Conservation (phyloP, 306 rosid genomes). For the Quercus berberidifolia region DNA sequence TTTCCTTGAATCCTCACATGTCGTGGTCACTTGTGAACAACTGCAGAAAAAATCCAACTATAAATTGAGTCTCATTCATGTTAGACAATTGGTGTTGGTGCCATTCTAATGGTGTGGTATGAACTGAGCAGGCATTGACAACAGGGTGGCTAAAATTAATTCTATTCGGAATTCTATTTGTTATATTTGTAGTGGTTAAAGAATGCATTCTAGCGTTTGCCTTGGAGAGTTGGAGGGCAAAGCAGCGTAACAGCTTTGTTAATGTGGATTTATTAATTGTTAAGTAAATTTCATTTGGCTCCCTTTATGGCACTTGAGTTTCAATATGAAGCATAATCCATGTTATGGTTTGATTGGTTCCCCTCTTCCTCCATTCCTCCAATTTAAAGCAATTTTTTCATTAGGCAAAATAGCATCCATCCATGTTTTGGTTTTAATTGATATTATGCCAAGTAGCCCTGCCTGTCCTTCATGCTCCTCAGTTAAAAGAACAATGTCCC, state of each 20-base stretch:
- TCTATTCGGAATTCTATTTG: not conserved
- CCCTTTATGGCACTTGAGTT: not conserved
- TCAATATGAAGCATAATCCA: not conserved
- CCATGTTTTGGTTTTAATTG: not conserved
- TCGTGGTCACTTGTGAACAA: not conserved
- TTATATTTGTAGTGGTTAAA: not conserved
- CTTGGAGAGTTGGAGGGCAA: not conserved
- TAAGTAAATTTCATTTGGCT: not conserved
- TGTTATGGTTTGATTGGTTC: not conserved
- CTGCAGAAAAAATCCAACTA: not conserved
- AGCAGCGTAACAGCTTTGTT: not conserved
- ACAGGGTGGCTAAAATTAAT: no score
- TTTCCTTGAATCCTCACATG: not conserved
- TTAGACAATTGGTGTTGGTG: no score
- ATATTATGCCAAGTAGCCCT: not conserved
- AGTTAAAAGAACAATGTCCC: not conserved
- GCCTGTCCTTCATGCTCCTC: not conserved
- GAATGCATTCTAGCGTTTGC: not conserved
- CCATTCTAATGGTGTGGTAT: not conserved
- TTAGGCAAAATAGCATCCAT: not conserved
- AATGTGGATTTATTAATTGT: not conserved
- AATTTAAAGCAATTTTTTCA: not conserved
- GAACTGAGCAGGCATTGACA: not conserved
- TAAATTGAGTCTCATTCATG: not conserved
- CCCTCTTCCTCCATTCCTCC: not conserved